Base-by-base conservation (phyloP, 2,329 filamentous ascomycete genomes). In the Karstenula rhodostoma region DNA sequence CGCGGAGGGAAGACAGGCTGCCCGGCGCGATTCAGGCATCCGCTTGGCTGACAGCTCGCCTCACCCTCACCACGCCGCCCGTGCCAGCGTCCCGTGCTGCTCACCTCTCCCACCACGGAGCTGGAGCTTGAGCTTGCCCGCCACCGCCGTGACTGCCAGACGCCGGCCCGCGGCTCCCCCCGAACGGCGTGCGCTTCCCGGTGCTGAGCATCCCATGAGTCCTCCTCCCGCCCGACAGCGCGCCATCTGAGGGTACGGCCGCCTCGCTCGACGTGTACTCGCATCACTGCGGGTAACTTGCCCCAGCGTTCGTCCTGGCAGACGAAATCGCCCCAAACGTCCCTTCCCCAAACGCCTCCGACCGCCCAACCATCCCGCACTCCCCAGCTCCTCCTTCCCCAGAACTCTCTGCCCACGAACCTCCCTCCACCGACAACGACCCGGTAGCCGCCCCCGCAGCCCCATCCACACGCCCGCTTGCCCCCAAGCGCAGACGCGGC, bases 291-390 rank as follows among this genome's bases (percentile, higher is more conserved):
- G 70, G 69, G 68, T 71, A 74, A 71, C 67, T 61, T 64, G 56
- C 64, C 65, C 67, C 63, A 71, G 61, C 68, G 62, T 76, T 87
- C 88, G 89, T 88, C 85, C 89, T 92, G 90, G 90, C 89, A 85
- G 85, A 90, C 87, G 85, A 87, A 83, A 82, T 75, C 77, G 82
- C 85, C 80, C 82, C 80, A 77, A 79, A 81, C 77, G 78, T 76
- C 79, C 78, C 80, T 79, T 82, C 86, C 85, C 86, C 85, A 85
- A 82, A 84, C 87, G 83, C 84, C 83, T 81, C 89, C 87, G 89
- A 89, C 88, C 79, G 85, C 83, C 85, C 86, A 84, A 79, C 84
- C 81, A 83, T 81, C 77, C 83, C 86, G 83, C 72, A 84, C 80
- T 68, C 78, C 80, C 78, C 78, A 82, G 71, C 80, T 73, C 77